Conservation (phyloP, 2,329 filamentous ascomycete genomes). For the Alternaria solani region DNA sequence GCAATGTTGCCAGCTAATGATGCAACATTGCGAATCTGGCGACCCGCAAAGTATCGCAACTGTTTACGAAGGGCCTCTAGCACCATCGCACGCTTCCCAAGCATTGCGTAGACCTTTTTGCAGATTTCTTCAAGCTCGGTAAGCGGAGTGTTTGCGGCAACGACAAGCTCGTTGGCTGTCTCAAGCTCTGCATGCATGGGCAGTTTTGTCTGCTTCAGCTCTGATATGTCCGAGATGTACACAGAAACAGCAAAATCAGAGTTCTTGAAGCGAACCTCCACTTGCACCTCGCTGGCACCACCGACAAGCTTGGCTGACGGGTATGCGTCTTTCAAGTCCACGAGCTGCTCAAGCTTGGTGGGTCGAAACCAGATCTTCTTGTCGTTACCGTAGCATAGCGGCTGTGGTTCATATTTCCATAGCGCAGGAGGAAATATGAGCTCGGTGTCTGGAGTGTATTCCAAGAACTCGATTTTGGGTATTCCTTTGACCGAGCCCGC, state of each 20-base stretch:
- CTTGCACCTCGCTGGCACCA: conserved; percentile 94
- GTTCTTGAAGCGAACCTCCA: conserved; percentile 97
- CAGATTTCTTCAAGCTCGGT: conserved; percentile 89
- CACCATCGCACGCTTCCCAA: conserved; percentile 48
- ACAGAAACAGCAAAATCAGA: conserved; percentile 88
- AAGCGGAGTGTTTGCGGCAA: conserved; percentile 89
- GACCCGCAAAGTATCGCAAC: conserved; percentile 89
- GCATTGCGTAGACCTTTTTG: conserved; percentile 69
- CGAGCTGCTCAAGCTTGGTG: conserved; percentile 80
- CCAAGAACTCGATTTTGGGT: conserved; percentile 78
- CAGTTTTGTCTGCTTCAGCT: conserved; percentile 71
- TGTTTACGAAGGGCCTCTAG: conserved; percentile 82
- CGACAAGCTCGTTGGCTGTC: conserved; percentile 63
- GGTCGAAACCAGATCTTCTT: conserved; percentile 92
- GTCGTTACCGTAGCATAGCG: conserved; percentile 90
- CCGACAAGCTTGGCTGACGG: conserved; percentile 94
- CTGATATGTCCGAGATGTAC: conserved; percentile 88
- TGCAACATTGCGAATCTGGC: conserved; percentile 94
- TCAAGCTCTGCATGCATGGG: conserved; percentile 40
- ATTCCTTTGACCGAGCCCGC: conserved; percentile 62
- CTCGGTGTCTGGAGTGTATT: conserved; percentile 88
- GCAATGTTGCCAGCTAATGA: conserved; percentile 92
- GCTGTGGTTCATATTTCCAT: conserved; percentile 79
- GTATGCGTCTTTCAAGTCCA: conserved; percentile 85
- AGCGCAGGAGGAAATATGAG: conserved; percentile 89